phyloP scores from a whole-genome alignment of 2,329 filamentous ascomycete genomes.

The Paraphoma sp. region DNA sequence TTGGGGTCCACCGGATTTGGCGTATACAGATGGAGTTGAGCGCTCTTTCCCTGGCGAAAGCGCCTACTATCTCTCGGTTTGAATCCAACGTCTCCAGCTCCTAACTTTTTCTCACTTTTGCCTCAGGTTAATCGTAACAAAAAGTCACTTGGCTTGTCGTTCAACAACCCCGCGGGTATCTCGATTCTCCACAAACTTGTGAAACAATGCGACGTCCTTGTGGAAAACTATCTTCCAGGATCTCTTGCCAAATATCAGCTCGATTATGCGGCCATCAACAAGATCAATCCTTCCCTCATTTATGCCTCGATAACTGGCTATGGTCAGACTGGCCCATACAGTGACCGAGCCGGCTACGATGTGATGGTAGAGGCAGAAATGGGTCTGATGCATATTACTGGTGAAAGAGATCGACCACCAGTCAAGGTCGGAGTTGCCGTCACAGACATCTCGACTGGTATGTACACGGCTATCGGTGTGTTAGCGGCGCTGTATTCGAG shows the following conservation, averaged over 20 bases:
- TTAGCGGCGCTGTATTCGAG: constrained; percentile 86
- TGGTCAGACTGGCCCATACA: constrained; percentile 91
- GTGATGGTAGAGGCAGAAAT: constrained; percentile 99
- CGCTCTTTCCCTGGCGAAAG: constrained; percentile 84
- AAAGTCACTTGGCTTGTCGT: constrained; percentile 89
- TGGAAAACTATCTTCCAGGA: constrained; percentile 95
- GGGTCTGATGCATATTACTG: constrained; percentile 98
- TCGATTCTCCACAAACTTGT: constrained; percentile 85
- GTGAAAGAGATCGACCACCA: constrained; percentile 82
- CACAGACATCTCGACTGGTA: constrained; percentile 90
- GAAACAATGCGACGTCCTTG: constrained; percentile 84
- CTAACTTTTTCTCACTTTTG: background rate
- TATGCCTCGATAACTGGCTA: constrained; percentile 97
- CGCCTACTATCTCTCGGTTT: constrained; percentile 88
- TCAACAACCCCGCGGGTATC: constrained; percentile 81
- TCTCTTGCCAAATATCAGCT: constrained; percentile 86
- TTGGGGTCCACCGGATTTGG: constrained; percentile 93
- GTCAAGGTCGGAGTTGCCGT: constrained; percentile 99
- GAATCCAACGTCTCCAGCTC: background rate
- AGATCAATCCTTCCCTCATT: constrained; percentile 84
- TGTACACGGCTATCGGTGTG: constrained; percentile 93
- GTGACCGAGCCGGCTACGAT: constrained; percentile 88
- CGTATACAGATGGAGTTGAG: constrained; percentile 67
- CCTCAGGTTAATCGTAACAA: constrained; percentile 92
- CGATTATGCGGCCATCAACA: constrained; percentile 79